Conservation (phyloP, 768 basidiomycete species). For the Mycena kentingensis region DNA sequence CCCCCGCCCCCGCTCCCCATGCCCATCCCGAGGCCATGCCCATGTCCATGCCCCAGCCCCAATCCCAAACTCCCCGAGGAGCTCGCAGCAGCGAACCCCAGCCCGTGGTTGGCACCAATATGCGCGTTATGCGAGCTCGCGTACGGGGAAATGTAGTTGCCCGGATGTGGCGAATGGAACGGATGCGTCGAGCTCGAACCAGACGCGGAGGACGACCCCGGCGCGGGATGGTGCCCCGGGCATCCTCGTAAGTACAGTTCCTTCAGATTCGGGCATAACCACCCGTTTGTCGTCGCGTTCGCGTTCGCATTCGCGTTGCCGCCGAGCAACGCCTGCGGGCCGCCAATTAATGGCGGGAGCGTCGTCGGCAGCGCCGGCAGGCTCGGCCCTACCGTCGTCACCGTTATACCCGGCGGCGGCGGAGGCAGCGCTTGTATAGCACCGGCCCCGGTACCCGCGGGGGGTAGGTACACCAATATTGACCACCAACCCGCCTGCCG, state of each 20-base stretch:
- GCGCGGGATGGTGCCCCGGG: constrained; percentile 46
- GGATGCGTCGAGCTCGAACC: too few species aligned
- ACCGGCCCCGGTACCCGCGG: too few species aligned
- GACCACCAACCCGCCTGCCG: not conserved
- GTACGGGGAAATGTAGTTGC: constrained; percentile 2
- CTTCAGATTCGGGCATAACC: constrained; percentile 66
- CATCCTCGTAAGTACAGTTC: constrained; percentile 64
- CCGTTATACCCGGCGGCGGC: too few species aligned
- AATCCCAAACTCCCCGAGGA: too few species aligned
- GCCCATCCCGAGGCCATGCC: not conserved
- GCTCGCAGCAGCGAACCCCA: constrained; percentile 44
- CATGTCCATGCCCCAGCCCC: not conserved
- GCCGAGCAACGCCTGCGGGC: too few species aligned
- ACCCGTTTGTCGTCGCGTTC: constrained; percentile 32
- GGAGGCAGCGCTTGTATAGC: too few species aligned
- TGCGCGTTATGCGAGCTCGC: constrained; percentile 1
- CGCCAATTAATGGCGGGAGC: too few species aligned
- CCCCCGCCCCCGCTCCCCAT: constrained; percentile 38
- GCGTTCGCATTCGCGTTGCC: not conserved
- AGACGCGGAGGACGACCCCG: not conserved
- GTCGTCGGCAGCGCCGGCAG: too few species aligned
- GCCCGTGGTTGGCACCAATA: constrained; percentile 47
- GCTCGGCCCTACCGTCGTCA: too few species aligned
- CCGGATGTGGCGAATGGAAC: not conserved
- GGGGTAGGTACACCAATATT: not conserved